Base-by-base conservation (phyloP, 2,329 filamentous ascomycete genomes). In the Coniochaeta prunicola region DNA sequence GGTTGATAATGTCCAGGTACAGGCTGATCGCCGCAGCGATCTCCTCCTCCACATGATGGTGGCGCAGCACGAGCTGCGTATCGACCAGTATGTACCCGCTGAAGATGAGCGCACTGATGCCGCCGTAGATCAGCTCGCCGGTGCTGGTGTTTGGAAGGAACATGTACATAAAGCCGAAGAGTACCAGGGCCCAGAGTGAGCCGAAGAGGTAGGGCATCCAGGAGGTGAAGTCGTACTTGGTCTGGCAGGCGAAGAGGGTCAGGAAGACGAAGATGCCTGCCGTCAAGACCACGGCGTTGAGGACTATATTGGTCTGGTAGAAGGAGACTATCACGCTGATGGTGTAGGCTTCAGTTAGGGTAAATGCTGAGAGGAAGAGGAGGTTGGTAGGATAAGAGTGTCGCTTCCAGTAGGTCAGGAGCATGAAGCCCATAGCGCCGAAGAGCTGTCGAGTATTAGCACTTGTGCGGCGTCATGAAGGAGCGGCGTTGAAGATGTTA, bases 171-270 rank as follows among this genome's bases (percentile, higher is more conserved):
- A 99, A 94, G 56, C 94, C 90, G 70, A 97, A 97, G 42, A 99
- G 79, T 63, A 99, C 82, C 60, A 97, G 76, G 7, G 90, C 88
- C 94, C 94, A 97, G 19, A 99, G 82, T 0, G 82, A 87, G 60
- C 92, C 92, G 68, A 96, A 96, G 3, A 97, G 84, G 72, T 97
- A 97, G 19, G 94, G 93, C 80, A 93, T 90, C 93, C 94, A 99
- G 64, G 85, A 88, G 1, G 93, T 97, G 73, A 99, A 99, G 79
- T 99, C 94, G 71, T 99, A 99, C 74, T 96, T 96, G 64, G 90
- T 90, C 79, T 99, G 94, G 83, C 92, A 96, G 56, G 94, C 94
- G 73, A 99, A 97, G 50, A 92, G 74, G 1, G 88, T 91, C 57
- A 92, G 83, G 68, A 90, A 85, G 67, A 91, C 78, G 70, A 93